Evolutionary conservation across 75 land plant species (phyloP).

Genomic region (Sequoiadendron giganteum): DNA sequence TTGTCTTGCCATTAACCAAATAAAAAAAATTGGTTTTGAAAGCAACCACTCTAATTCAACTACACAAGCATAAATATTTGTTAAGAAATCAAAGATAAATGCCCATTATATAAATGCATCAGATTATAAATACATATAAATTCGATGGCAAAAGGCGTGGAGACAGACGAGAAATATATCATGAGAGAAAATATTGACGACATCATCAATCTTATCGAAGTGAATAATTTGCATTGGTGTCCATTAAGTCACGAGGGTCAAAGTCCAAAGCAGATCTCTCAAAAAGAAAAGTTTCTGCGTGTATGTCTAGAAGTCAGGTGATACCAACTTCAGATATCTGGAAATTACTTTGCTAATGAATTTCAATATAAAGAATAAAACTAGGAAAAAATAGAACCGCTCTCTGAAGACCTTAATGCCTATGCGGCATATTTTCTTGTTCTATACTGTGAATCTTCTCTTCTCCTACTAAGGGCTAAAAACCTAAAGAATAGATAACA

Average conservation of each 20-base stretch:
- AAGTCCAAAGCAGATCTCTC: no score
- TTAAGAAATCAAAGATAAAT: background rate
- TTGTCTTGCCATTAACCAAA: background rate
- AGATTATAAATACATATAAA: no score
- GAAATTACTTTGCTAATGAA: background rate
- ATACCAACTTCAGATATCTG: no score
- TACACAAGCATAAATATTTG: background rate
- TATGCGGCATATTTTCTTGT: background rate
- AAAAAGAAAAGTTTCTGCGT: no score
- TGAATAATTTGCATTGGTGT: background rate
- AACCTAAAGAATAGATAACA: background rate
- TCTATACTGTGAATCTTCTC: background rate
- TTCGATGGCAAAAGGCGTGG: background rate
- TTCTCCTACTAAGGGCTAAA: background rate
- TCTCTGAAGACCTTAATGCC: background rate
- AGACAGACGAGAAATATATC: background rate
- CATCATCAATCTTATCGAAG: background rate
- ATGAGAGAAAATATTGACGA: background rate
- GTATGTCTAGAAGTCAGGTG: no score
- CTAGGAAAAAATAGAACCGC: background rate
- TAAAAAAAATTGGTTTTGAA: no score
- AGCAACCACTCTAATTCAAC: background rate
- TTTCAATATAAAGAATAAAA: background rate
- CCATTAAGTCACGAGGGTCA: no score
- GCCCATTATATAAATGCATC: background rate